Evolutionary conservation across 2,329 filamentous ascomycete genomes (phyloP).

Genomic region (Arthrobotrys iridis): DNA sequence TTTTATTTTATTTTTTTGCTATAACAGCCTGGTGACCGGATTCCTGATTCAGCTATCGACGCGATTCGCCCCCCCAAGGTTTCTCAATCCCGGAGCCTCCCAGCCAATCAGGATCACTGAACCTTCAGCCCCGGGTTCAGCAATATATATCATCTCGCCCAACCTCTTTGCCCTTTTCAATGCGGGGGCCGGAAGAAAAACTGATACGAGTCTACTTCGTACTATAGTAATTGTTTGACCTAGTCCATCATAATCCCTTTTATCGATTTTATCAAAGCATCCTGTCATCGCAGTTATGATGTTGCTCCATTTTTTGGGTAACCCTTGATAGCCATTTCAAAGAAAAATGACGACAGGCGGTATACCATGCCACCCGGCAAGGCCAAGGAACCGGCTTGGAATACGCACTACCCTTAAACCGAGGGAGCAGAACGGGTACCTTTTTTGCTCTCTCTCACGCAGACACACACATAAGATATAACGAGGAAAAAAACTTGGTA

Average conservation of each 20-base stretch:
- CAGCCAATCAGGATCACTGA: slow-evolving; percentile 38
- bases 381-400: no score
- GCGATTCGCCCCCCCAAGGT: slow-evolving; percentile 24
- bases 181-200: neutral
- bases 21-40: slow-evolving; percentile 40
- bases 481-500: neutral
- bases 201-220: no score
- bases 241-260: no score
- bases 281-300: no score
- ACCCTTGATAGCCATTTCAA: neutral
- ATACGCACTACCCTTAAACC: no score
- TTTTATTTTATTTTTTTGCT: neutral
- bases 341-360: slow-evolving; percentile 37
- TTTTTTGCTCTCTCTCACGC: neutral
- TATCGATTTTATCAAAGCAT: no score
- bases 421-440: slow-evolving; percentile 28
- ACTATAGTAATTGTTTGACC: no score
- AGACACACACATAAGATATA: no score
- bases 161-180: neutral
- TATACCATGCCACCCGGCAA: slow-evolving; percentile 25
- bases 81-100: slow-evolving; percentile 28
- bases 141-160: slow-evolving; percentile 6
- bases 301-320: neutral
- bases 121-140: no score
- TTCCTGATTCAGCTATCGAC: slow-evolving; percentile 42